Base-by-base conservation (phyloP, 2,329 filamentous ascomycete genomes). In the Arthroderma sp. region DNA sequence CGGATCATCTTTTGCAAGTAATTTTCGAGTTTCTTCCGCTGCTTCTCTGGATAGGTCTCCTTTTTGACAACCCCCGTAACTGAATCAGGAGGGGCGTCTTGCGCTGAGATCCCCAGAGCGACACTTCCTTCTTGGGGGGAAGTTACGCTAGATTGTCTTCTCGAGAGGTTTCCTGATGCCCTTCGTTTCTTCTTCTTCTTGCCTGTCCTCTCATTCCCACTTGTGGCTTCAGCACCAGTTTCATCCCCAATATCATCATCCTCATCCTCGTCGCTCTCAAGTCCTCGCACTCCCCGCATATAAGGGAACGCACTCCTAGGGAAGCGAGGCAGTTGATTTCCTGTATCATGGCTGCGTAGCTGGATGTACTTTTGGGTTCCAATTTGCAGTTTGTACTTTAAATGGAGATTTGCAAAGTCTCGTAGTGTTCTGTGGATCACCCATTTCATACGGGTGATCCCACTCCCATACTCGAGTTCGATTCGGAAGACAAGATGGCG, bases 381-480 rank as follows among this genome's bases (percentile, higher is more conserved):
- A 47, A 84, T 77, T 47, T 88, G 82, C 44, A 94, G 72, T 60
- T 91, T 94, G 73, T 96, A 98, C 55, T 93, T 88, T 57, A 87
- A 72, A 64, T 98, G 91, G 32, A 98, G 70, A 55, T 95, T 94
- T 54, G 85, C 78, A 54, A 98, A 94, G 59, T 98, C 91, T 54
- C 79, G 75, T 34, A 96, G 75, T 6, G 85, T 88, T 44, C 91
- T 77, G 55, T 86, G 80, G 47, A 98, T 85, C 11, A 85, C 81
- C 91, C 91, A 98, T 58, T 85, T 85, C 93, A 98, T 96, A 46
- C 91, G 77, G 44, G 89, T 95, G 45, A 91, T 78, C 0, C 91
- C 93, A 59, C 85, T 96, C 9, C 91, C 91, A 60, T 98, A 98
- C 60, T 98, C 91, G 10, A 98, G 71, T 54, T 94, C 86, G 45